Percentiles rank a stretch among this genome's conserved stretches.
phyloP scores from a whole-genome alignment of 192 early-diverging fungal species.

The Coemansia umbellata region DNA sequence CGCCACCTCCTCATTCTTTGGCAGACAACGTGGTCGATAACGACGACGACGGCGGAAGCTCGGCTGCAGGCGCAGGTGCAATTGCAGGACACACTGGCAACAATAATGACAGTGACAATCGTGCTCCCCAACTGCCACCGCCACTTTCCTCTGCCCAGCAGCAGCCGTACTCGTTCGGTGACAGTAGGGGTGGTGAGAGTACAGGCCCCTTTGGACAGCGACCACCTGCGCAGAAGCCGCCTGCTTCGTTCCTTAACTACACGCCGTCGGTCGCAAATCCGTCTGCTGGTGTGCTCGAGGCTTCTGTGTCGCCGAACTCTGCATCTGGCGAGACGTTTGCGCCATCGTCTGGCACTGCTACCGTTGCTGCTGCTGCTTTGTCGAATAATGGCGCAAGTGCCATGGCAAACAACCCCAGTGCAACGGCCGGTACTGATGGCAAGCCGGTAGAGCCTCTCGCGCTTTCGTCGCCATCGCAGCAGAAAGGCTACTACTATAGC shows the following conservation, averaged over 20 bases:
- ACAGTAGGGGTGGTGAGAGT: neutral
- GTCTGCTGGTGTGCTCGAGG: no score
- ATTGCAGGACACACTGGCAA: neutral
- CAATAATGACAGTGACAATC: neutral
- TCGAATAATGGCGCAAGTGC: neutral
- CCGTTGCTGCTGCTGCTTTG: neutral
- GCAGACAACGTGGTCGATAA: neutral
- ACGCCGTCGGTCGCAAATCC: conserved; percentile 15
- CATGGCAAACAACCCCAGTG: no score
- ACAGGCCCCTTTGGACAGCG: neutral
- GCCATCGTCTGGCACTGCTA: no score
- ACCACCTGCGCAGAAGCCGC: neutral
- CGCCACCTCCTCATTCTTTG: conserved; percentile 16
- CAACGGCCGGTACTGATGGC: neutral
- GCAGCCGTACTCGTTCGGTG: conserved; percentile 4
- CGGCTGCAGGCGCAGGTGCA: neutral
- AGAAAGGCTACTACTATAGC: neutral
- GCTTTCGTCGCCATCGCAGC: neutral
- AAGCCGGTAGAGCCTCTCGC: neutral
- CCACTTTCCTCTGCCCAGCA: neutral
- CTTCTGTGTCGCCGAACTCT: no score
- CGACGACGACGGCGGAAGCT: neutral
- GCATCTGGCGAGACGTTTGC: no score
- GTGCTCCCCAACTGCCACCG: neutral
- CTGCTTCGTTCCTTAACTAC: conserved; percentile 23